Evolutionary conservation across 805 yeast species (phyloP).

Genomic region (Wickerhamomyces queroliae): DNA sequence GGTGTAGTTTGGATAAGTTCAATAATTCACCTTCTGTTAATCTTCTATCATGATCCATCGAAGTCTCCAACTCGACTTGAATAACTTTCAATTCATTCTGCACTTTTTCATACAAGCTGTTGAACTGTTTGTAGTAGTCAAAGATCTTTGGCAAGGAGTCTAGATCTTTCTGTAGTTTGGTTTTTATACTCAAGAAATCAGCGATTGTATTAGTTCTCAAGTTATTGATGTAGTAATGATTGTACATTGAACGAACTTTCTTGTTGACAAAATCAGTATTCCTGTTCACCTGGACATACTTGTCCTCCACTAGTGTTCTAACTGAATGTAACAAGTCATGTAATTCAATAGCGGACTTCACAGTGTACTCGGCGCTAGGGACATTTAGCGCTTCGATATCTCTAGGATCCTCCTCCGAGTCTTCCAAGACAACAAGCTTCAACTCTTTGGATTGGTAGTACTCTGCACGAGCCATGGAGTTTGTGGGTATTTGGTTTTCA

Average conservation of each 20-base stretch:
- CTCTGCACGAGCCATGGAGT: not conserved
- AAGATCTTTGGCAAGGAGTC: slow-evolving; percentile 5
- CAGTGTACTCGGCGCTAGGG: not conserved
- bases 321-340: slow-evolving; percentile 8
- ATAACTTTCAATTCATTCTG: not conserved
- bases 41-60: not conserved
- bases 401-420: slow-evolving; percentile 5
- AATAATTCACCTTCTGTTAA: not conserved
- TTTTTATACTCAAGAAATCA: slow-evolving; percentile 14
- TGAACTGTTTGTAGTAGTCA: slow-evolving; percentile 7
- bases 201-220: slow-evolving; percentile 9
- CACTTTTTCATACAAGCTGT: slow-evolving; percentile 5
- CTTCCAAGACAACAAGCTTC: slow-evolving; percentile 4
- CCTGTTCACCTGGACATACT: slow-evolving; percentile 13
- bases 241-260: slow-evolving; percentile 10
- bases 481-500: slow-evolving; percentile 10
- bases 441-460: slow-evolving; percentile 4
- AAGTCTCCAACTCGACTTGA: not conserved
- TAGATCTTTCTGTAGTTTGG: slow-evolving; percentile 8
- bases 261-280: slow-evolving; percentile 17
- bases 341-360: slow-evolving; percentile 7
- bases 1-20: slow-evolving; percentile 2
- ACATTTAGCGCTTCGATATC: not conserved
- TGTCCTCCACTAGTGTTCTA: slow-evolving; percentile 11
- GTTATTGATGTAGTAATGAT: slow-evolving; percentile 16